Evolutionary conservation across 192 early-diverging fungal species (phyloP), one percentile per base, ranked within the genome.

Genomic region (Rhizophagus prolifer): DNA sequence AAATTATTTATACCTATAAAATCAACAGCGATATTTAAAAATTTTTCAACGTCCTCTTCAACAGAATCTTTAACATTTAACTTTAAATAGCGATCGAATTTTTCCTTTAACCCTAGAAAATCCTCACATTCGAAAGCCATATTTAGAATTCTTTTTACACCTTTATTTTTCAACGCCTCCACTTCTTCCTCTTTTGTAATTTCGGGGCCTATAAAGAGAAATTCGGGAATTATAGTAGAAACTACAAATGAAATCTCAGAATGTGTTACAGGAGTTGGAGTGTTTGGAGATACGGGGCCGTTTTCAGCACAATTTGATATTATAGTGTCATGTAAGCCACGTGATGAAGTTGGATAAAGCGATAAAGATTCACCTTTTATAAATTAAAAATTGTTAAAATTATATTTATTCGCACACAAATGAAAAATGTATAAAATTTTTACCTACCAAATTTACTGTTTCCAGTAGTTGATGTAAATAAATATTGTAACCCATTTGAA

Each of bases 51-150:
- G 79, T 94, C 90, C 30, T 88, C 86, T 69, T 88, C 87, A 13
- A 93, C 86, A 50, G 86, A 85, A 74, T 94, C 93, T 65, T 89
- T 80, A 75, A 85, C 78, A 38, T 83, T 77, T 80, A 91, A 81
- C 79, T 83, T 85, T 78, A 79, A 71, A 47, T 88, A 88, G 14
- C 75, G 74, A 38, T 85, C 82, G 9, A 74, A 71, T 13, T 81
- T 72, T 69, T 82, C 81, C 13, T 86, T 61, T 6, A 78, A 76
- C 28, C 80, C 81, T 19, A 86, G 78, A 65, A 66, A 58, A 81
- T 90, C 87, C 34, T 85, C 77, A 64, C 92, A 90, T 76, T 94
- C 93, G 19, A 81, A 86, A 3, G 93, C 93, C 92, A 94, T 92
- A 75, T 94, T 94, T 25, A 94, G 69, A 34, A 94, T 86, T 41